A percentile compares a stretch with the other conserved stretches of the same genome.
Conservation (phyloP, 495 filamentous ascomycete species). For the Trichocladium antarcticum region DNA sequence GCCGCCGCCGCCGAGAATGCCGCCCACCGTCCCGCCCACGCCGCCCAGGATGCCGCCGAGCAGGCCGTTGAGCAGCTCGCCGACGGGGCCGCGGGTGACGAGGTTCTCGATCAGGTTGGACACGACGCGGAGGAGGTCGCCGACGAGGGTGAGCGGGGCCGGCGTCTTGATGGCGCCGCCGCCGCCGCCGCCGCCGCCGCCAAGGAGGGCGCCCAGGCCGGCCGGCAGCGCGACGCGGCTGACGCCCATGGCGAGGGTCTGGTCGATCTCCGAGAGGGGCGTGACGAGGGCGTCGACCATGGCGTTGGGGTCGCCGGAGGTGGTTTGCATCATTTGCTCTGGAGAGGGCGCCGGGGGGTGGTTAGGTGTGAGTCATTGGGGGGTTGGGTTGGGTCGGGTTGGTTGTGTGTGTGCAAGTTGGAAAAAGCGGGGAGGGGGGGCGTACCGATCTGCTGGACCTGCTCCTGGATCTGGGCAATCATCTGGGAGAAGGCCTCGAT, state of each 20-base stretch:
- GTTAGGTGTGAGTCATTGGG: not conserved
- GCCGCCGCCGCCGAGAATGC: not conserved
- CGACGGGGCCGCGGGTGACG: not conserved
- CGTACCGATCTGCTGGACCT: slow-evolving; percentile 14
- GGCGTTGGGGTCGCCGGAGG: slow-evolving; percentile 1
- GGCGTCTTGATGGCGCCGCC: not conserved
- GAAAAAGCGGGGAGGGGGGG: not conserved
- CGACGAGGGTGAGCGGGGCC: not conserved
- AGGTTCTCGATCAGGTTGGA: slow-evolving; percentile 3
- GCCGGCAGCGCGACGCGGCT: slow-evolving; percentile 1
- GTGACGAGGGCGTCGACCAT: slow-evolving; percentile 1
- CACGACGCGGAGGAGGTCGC: not conserved
- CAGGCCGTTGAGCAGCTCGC: not conserved
- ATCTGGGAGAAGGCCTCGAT: slow-evolving; percentile 2
- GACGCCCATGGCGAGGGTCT: slow-evolving; percentile 6
- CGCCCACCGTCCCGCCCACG: slow-evolving; percentile 1
- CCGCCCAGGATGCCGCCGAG: not conserved
- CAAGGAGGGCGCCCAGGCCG: not conserved
- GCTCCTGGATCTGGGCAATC: slow-evolving; percentile 3
- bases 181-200: not conserved
- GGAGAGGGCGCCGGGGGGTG: not conserved
- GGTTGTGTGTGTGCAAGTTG: no score
- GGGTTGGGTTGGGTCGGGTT: not conserved
- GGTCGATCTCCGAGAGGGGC: slow-evolving; percentile 7
- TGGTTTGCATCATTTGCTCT: slow-evolving; percentile 9